phyloP scores from a whole-genome alignment of 257 asterid genomes.

The Rauvolfia tetraphylla region DNA sequence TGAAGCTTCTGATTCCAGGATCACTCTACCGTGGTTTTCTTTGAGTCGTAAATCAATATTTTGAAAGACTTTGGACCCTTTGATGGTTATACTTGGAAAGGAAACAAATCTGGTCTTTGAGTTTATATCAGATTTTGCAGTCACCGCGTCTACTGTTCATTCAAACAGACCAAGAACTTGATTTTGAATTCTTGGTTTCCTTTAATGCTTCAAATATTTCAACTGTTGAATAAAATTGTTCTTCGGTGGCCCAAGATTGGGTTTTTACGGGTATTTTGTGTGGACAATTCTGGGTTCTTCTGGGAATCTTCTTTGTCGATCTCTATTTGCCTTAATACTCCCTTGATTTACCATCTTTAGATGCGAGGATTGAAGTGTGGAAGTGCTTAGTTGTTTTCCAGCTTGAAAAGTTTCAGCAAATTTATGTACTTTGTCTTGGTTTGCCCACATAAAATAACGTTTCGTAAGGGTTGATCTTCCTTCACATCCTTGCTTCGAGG shows the following conservation, averaged over 20 bases:
- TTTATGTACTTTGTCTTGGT: constrained; percentile 32
- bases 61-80: constrained; percentile 18
- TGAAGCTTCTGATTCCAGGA: constrained; percentile 40
- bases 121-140: constrained; percentile 19
- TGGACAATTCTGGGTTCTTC: background rate
- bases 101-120: constrained; percentile 37
- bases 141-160: constrained; percentile 38
- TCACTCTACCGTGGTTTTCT: constrained; percentile 25
- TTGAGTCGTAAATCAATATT: constrained; percentile 3
- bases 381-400: constrained; percentile 48
- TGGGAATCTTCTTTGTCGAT: background rate
- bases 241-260: constrained; percentile 15
- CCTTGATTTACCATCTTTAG: constrained; percentile 28
- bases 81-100: constrained; percentile 22
- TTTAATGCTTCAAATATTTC: background rate
- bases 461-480: constrained; percentile 29
- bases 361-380: constrained; percentile 25
- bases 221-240: constrained; percentile 5
- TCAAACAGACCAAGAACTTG: constrained; percentile 16
- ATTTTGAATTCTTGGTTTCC: background rate
- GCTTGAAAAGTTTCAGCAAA: constrained; percentile 31
- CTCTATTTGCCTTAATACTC: background rate
- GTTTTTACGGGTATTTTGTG: constrained; percentile 2
- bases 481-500: constrained; percentile 29
- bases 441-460: constrained; percentile 86